These are phyloP conservation scores for Lentinula detonsa DNA, from an alignment of 768 basidiomycete genomes.

Conservation along the genomic window DNA sequence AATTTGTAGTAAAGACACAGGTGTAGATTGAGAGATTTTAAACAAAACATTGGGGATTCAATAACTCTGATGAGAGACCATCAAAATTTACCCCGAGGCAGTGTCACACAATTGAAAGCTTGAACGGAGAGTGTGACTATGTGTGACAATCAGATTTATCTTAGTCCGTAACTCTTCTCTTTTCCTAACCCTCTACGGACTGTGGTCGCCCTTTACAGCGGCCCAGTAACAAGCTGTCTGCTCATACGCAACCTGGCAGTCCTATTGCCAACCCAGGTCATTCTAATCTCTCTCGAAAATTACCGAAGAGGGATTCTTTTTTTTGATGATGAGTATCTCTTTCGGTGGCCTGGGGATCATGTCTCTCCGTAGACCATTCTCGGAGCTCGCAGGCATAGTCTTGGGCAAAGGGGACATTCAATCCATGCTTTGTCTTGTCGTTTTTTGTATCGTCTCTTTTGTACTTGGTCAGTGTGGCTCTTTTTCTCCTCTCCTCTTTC, in stretches of 20 bases:
- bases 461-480: constrained; percentile 56
- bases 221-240: constrained; percentile 38
- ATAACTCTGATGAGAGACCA: not conserved
- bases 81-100: not conserved
- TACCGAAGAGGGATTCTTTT: constrained; percentile 39
- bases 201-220: constrained; percentile 17
- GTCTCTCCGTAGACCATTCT: constrained; percentile 49
- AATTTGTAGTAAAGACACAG: not conserved
- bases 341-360: constrained; percentile 57
- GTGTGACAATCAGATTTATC: not conserved
- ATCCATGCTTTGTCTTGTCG: constrained; percentile 63
- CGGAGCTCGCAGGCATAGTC: constrained; percentile 43
- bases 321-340: constrained; percentile 62
- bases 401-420: constrained; percentile 58
- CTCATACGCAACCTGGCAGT: constrained; percentile 20
- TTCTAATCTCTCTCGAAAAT: constrained; percentile 23
- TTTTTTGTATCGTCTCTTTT: constrained; percentile 62
- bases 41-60: not conserved
- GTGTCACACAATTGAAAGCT: not conserved
- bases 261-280: constrained; percentile 29
- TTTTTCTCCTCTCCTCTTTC: constrained; percentile 8
- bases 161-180: constrained; percentile 4
- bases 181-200: constrained; percentile 9
- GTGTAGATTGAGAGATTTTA: too few species aligned
- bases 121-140: not conserved